phyloP scores from a whole-genome alignment of 2,329 filamentous ascomycete genomes.

The Didymellaceae sp. region DNA sequence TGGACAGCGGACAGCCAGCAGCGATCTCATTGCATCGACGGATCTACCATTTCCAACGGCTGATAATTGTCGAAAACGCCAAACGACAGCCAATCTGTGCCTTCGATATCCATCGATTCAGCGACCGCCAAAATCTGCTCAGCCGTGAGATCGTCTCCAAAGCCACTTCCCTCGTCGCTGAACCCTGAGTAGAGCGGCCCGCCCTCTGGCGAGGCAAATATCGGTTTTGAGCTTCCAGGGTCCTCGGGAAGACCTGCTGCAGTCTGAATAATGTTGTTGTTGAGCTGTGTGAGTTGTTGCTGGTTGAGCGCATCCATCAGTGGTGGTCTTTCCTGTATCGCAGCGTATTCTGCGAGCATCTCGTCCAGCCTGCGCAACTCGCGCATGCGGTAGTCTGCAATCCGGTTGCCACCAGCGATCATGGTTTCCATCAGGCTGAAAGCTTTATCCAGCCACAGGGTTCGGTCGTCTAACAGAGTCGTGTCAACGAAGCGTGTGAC shows the following conservation, averaged over 20 bases:
- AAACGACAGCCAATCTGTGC: constrained; percentile 57
- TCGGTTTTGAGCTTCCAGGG: constrained; percentile 11
- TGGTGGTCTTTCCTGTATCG: constrained; percentile 17
- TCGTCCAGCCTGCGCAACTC: constrained; percentile 57
- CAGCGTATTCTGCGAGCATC: constrained; percentile 44
- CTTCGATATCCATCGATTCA: constrained; percentile 54
- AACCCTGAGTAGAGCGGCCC: constrained; percentile 23
- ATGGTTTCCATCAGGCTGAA: constrained; percentile 57
- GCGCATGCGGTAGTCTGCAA: constrained; percentile 53
- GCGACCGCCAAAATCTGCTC: constrained; percentile 58
- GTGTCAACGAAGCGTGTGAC: constrained; percentile 42
- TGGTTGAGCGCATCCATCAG: constrained; percentile 9
- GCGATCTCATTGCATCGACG: constrained; percentile 9
- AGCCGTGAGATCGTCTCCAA: constrained; percentile 51
- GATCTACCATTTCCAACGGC: constrained; percentile 21
- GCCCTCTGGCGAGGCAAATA: constrained; percentile 19
- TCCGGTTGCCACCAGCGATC: constrained; percentile 54
- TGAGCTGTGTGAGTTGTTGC: constrained; percentile 7
- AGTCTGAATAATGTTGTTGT: constrained; percentile 4
- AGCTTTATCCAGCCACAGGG: constrained; percentile 51
- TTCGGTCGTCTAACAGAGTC: constrained; percentile 46
- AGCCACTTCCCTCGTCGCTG: constrained; percentile 33
- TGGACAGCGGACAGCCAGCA: too few relatives aligned
- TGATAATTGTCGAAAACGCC: constrained; percentile 53
- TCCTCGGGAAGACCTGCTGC: constrained; percentile 9